phyloP scores from a whole-genome alignment of 805 yeast species.

The Lipomyces yamadae region DNA sequence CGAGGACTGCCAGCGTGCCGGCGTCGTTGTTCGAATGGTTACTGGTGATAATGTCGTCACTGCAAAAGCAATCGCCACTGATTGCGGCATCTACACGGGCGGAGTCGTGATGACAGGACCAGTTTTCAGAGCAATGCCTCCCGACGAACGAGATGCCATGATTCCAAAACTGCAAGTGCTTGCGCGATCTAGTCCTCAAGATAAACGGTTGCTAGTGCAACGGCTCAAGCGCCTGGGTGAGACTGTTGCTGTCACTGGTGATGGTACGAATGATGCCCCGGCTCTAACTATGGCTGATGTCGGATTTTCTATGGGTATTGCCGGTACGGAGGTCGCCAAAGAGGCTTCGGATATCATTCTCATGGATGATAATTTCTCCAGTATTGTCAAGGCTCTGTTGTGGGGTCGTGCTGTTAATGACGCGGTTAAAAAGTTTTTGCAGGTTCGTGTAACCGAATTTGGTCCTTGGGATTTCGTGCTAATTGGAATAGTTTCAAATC shows the following conservation, averaged over 20 bases:
- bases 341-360: conserved; percentile 93
- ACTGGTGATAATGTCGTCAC: conserved; percentile 95
- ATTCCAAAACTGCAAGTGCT: conserved; percentile 81
- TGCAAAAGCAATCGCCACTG: conserved; percentile 86
- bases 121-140: conserved; percentile 68
- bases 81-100: conserved; percentile 75
- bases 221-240: conserved; percentile 80
- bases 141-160: conserved; percentile 58
- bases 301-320: conserved; percentile 97
- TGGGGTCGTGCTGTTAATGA: conserved; percentile 98
- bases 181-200: conserved; percentile 96
- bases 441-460: conserved; percentile 43
- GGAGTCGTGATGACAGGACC: conserved; percentile 92
- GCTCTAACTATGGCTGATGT: conserved; percentile 96
- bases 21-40: conserved; percentile 95
- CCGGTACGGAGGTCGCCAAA: conserved; percentile 98
- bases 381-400: conserved; percentile 93
- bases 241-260: conserved; percentile 98
- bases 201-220: conserved; percentile 84
- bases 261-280: conserved; percentile 99
- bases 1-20: conserved; percentile 81
- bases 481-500: conserved; percentile 64
- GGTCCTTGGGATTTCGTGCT: neutral
- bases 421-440: conserved; percentile 93
- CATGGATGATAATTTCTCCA: conserved; percentile 92